Base-by-base conservation (phyloP, 1,139 yeast species). In the Yamadazyma conglobata region DNA sequence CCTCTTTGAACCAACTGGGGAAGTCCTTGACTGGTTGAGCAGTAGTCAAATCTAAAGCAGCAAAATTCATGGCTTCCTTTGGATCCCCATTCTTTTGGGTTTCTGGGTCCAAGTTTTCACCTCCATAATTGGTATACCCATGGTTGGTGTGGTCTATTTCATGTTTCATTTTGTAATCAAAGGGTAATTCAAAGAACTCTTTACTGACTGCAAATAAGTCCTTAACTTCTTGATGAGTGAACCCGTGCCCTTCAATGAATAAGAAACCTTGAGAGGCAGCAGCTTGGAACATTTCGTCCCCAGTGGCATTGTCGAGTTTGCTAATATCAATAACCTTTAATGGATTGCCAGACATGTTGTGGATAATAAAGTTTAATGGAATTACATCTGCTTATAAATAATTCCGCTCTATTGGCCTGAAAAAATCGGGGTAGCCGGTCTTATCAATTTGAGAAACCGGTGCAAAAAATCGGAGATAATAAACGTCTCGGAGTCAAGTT, bases 181-280 rank as follows among this genome's bases (percentile, higher is more conserved):
- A 34, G 1, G 85, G 77, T 24, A 71, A 56, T 3, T 61, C 60
- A 44, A 83, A 83, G 49, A 76, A 82, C 14, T 64, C 52, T 36
- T 65, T 59, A n/a, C 87, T 75, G 30, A 77, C 42, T 8, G 48
- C 53, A 45, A 83, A 82, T 24, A 77, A 54, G 2, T 51, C 50
- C 32, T 74, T 73, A 6, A 82, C 81, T 39, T 80, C 88, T 4
- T 57, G 53, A 35, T 70, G 70, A 0, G 75, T 56, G 48, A 83
- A 78, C 6, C 72, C 79, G 40, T 83, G 86, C 6, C 91, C 89
- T 44, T 81, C 85, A 5, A 83, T 63, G 44, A 81, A 79, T 25
- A 83, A 60, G 46, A 84, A 83, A 0, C 94, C 93, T 39, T 80
- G 81, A 1, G 74, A 57, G 10, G 75, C 62, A 6, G 87, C 86